Conservation (phyloP, 2,329 filamentous ascomycete genomes). For the Ophiosphaerella korrae region DNA sequence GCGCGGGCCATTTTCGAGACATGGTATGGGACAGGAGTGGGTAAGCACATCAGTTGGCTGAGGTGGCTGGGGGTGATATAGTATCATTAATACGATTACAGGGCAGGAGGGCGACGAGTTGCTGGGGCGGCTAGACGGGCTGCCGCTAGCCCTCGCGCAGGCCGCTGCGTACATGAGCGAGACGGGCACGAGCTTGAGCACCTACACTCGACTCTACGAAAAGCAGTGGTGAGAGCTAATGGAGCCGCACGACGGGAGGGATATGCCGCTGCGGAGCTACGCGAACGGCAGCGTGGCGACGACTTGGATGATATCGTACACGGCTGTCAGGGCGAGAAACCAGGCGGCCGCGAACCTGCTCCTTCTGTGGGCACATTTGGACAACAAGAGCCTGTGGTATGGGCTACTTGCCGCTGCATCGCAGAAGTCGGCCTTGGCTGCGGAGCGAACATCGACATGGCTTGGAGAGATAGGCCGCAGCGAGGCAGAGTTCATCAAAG, state of each 20-base stretch:
- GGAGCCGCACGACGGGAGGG: constrained; percentile 4
- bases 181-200: constrained; percentile 16
- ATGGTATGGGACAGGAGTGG: constrained; percentile 16
- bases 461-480: constrained; percentile 14
- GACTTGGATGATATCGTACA: constrained; percentile 40
- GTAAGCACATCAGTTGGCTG: constrained; percentile 10
- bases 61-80: not conserved
- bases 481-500: constrained; percentile 20
- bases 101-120: constrained; percentile 14
- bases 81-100: constrained; percentile 11
- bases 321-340: constrained; percentile 26
- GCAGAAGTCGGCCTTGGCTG: not conserved
- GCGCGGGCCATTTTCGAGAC: constrained; percentile 22
- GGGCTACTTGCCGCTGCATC: constrained; percentile 23
- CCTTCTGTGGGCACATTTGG: constrained; percentile 33
- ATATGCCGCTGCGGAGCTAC: constrained; percentile 29
- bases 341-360: constrained; percentile 29
- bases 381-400: constrained; percentile 33
- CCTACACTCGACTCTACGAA: constrained; percentile 32
- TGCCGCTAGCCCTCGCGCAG: constrained; percentile 29
- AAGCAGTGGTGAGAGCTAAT: constrained; percentile 34
- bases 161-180: constrained; percentile 3
- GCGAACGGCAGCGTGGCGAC: constrained; percentile 31
- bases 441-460: constrained; percentile 17
- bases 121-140: constrained; percentile 21